These are phyloP conservation scores for Artomyces pyxidatus DNA, from an alignment of 768 basidiomycete genomes.

Conservation along the genomic window DNA sequence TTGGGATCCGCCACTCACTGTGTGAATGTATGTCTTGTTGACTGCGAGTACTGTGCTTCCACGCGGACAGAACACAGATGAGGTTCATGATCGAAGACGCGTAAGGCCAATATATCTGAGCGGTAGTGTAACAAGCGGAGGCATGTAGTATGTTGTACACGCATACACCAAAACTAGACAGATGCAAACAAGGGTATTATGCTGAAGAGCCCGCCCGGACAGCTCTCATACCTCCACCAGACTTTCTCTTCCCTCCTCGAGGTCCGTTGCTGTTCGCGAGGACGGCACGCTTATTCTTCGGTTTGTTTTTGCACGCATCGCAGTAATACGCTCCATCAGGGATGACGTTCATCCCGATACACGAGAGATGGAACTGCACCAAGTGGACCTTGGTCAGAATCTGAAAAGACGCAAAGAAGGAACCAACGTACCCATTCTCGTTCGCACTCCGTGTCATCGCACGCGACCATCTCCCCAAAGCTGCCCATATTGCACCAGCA, in stretches of 20 bases:
- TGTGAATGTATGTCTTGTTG: background rate
- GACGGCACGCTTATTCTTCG: too few relatives aligned
- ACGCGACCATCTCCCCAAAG: slow-evolving; percentile 94
- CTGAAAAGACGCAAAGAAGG: background rate
- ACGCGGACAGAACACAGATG: too few relatives aligned
- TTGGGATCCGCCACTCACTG: background rate
- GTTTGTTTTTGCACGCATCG: slow-evolving; percentile 53
- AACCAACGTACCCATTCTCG: slow-evolving; percentile 77
- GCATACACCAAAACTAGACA: too few relatives aligned
- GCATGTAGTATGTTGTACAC: too few relatives aligned
- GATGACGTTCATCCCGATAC: slow-evolving; percentile 56
- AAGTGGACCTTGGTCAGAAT: background rate
- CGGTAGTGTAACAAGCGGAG: too few relatives aligned
- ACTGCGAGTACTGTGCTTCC: too few relatives aligned
- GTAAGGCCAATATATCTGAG: too few relatives aligned
- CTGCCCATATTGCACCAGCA: slow-evolving; percentile 81
- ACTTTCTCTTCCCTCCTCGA: slow-evolving; percentile 45
- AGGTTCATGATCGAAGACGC: too few relatives aligned
- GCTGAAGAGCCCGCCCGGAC: slow-evolving; percentile 12
- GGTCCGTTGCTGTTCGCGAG: slow-evolving; percentile 35
- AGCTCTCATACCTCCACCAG: slow-evolving; percentile 13
- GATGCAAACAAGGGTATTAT: background rate
- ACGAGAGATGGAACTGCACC: slow-evolving; percentile 69
- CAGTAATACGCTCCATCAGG: slow-evolving; percentile 77
- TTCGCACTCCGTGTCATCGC: slow-evolving; percentile 74